A percentile compares a stretch with the other conserved stretches of the same genome.
phyloP scores from a whole-genome alignment of 169 alveolate species.

The Eimeria acervulina region DNA sequence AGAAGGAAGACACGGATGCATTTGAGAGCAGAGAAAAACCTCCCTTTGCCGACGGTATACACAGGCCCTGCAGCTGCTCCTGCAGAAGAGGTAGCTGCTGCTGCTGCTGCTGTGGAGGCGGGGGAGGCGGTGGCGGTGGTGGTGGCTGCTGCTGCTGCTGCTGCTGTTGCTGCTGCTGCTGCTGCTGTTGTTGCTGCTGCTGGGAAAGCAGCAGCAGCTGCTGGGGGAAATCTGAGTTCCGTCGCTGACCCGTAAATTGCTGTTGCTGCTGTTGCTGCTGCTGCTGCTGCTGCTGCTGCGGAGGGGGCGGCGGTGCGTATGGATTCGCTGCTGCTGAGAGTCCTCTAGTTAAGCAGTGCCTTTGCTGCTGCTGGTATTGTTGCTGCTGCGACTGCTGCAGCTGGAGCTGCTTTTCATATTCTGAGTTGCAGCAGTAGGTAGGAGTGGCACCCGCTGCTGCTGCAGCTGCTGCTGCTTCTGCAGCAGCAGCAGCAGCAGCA shows the following conservation, averaged over 20 bases:
- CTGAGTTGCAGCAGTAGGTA: constrained; percentile 6
- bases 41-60: constrained; percentile 6
- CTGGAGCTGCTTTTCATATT: background rate
- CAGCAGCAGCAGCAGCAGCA: background rate
- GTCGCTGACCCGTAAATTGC: background rate
- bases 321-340: constrained; percentile 9
- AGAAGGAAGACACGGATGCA: constrained; percentile 1
- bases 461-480: constrained; percentile 50
- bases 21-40: background rate
- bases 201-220: constrained; percentile 24
- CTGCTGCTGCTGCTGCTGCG: constrained; percentile 33
- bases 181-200: background rate
- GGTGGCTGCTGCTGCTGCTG: background rate
- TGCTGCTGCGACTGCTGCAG: constrained; percentile 20
- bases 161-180: background rate
- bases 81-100: constrained; percentile 64
- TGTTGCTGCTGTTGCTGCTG: constrained; percentile 3
- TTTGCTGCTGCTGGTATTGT: constrained; percentile 16
- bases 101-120: background rate
- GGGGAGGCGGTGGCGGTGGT: background rate
- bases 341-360: background rate
- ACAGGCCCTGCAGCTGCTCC: constrained; percentile 73
- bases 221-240: constrained; percentile 11
- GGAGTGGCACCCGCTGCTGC: constrained; percentile 11
- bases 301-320: background rate